phyloP scores from a whole-genome alignment of 345 rosid species.

The Gossypium bickii region DNA sequence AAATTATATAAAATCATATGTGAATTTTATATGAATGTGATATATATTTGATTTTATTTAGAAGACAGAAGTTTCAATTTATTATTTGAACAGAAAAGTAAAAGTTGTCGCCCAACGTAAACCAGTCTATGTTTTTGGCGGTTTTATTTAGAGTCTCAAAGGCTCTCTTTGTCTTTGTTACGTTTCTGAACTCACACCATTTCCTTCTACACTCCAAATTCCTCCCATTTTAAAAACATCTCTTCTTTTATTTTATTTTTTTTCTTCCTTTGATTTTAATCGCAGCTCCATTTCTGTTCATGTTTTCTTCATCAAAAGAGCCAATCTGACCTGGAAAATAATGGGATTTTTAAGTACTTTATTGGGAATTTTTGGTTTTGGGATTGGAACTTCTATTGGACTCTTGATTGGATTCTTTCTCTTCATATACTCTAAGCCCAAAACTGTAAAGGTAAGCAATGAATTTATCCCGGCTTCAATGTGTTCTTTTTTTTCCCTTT shows the following conservation, averaged over 20 bases:
- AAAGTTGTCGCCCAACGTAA: background rate
- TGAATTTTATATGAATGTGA: no score
- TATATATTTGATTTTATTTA: no score
- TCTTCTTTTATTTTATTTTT: no score
- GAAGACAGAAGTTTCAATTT: no score
- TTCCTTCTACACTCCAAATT: background rate
- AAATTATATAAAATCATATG: no score
- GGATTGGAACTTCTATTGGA: slow-evolving; percentile 64
- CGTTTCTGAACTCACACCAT: background rate
- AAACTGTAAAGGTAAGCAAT: slow-evolving; percentile 43
- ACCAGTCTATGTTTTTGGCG: background rate
- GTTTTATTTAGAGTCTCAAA: background rate
- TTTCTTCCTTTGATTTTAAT: no score
- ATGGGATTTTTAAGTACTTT: slow-evolving; percentile 57
- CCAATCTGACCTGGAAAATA: background rate
- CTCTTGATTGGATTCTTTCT: slow-evolving; percentile 61
- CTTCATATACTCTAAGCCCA: slow-evolving; percentile 63
- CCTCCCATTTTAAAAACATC: background rate
- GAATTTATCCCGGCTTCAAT: background rate
- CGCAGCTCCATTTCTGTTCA: background rate
- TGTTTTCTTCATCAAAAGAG: background rate
- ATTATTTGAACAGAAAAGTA: no score
- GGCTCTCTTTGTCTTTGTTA: background rate
- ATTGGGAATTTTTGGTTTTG: slow-evolving; percentile 65
- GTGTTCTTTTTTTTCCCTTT: background rate